Base-by-base conservation (phyloP, 805 yeast species). In the Scheffersomyces coipomensis region DNA sequence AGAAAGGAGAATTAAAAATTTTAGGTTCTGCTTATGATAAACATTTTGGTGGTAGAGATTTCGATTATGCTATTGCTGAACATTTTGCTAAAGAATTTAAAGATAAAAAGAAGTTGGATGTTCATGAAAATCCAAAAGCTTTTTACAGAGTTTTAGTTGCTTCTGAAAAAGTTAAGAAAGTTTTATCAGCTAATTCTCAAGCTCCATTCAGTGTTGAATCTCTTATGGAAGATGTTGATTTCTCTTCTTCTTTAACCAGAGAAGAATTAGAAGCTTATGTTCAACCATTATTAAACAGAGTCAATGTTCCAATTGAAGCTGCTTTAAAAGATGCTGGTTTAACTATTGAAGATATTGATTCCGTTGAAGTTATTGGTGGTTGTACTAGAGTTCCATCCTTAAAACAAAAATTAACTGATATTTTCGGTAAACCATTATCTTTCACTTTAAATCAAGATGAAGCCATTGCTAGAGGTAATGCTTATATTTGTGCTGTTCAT, bases 381-480 rank as follows among this genome's bases (percentile, higher is more conserved):
- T 86, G 95, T 65, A 87, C 97, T 53, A 89, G 99, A 79, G 95
- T 93, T 51, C 99, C 99, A 64, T 72, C 86, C 40, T 75, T 93
- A 64, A 93, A 93, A 79, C 78, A 83, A 53, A 84, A 79, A 60
- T 77, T 93, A 54, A 53, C 85, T 53, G 86, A 83, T 61, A 75
- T 86, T 50, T 88, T 93, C 64, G 87, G 87, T 65, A 86, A 86
- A 73, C 83, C 74, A 56, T 76, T 93, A 62, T 87, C 97, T 29
- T 85, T 86, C 76, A 95, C 98, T 54, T 81, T 95, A 71, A 93
- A 93, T 79, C 97, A 90, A 75, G 99, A 93, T 64, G 99, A 93
- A 78, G 97, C 99, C 48, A 85, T 91, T 64, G 98, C 99, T 41
- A 88, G 91, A 70, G 99, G 99, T 76, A 95, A 96, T 57, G 97